Percentiles rank a stretch among this genome's conserved stretches.
Evolutionary conservation across 352 stramenopile species (phyloP).

Genomic region (Phytopythium chamaehyphon): DNA sequence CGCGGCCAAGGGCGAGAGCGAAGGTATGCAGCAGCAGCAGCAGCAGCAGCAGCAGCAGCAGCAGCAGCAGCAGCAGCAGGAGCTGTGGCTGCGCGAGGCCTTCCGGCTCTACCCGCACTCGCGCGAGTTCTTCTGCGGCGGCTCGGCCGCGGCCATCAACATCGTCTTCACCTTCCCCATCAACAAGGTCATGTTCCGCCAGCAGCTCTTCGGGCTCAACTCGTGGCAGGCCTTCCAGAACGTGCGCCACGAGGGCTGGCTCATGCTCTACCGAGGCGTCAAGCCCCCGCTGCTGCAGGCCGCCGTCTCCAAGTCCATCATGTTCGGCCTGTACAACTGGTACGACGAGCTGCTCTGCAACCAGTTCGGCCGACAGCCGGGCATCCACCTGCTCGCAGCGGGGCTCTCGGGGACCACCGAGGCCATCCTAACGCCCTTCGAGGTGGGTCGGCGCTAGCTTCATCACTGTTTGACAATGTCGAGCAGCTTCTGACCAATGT

Average conservation of each 20-base stretch:
- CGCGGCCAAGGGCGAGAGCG: neutral
- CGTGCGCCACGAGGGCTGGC: constrained; percentile 49
- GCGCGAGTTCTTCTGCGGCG: constrained; percentile 80
- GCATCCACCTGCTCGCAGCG: constrained; percentile 53
- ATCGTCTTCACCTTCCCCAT: constrained; percentile 84
- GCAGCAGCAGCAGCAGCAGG: neutral
- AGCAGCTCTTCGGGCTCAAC: constrained; percentile 81
- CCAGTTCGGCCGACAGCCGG: constrained; percentile 34
- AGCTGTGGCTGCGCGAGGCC: constrained; percentile 15
- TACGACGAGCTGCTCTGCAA: constrained; percentile 61
- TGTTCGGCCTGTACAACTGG: constrained; percentile 89
- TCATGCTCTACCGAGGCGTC: constrained; percentile 81
- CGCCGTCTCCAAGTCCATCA: constrained; percentile 85
- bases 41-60: neutral
- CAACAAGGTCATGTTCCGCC: constrained; percentile 91
- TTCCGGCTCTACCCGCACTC: constrained; percentile 62
- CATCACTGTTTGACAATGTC: neutral
- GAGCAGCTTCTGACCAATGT: neutral
- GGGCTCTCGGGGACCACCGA: constrained; percentile 77
- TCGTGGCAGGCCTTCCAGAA: constrained; percentile 70
- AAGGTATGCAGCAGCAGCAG: neutral
- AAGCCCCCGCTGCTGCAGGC: constrained; percentile 81
- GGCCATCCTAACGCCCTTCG: constrained; percentile 80
- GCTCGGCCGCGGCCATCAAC: constrained; percentile 80
- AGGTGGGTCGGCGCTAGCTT: constrained; percentile 42